Evolutionary conservation across 306 rosid species (phyloP), one percentile per base, ranked within the genome.

Genomic region (Lotus japonicus): DNA sequence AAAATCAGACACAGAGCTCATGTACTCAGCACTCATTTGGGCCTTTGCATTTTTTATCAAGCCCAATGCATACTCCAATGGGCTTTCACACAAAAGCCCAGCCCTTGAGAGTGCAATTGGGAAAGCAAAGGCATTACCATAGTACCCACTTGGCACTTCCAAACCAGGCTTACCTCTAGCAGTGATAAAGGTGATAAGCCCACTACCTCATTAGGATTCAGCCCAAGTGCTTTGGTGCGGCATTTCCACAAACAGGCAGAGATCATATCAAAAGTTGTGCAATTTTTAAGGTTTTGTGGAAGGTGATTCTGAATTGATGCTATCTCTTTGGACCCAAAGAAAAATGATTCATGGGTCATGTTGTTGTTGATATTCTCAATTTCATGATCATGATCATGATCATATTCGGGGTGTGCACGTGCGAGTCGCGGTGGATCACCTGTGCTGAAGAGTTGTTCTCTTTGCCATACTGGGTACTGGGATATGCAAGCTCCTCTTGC

Each of bases 211-310:
- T 16, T 48, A 13, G 79, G 73, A 1, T 66, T 38, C 0, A 58
- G 21, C 28, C 13, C 46, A 38, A 75, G 73, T 11, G 73, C 74
- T 36, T 13, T 23, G 1, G 68, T 75, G 45, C 68, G 73, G 18
- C 74, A 75, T 38, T 66, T 75, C 74, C 79, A 75, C 45, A 74
- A 36, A 9, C 62, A 66, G 4, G 73, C 68, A 1, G 68, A 46
- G 16, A 57, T 67, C 1, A 57, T 10, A 9, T 66, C 73, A 38
- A 75, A 58, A 23, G 73, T 26, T 16, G 74, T 58, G 45, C 63
- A 38, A 0, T 38, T 15, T 2, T n/a, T n/a, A 1, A 48, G 68
- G 61, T 36, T 44, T 0, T 0, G 12, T 0, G 74, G 62, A n/a
- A 75, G 63, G 5, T 21, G 61, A 5, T 38, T 49, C 11, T 68